phyloP scores from a whole-genome alignment of 805 yeast genomes.

The Candida ipomoeae region DNA sequence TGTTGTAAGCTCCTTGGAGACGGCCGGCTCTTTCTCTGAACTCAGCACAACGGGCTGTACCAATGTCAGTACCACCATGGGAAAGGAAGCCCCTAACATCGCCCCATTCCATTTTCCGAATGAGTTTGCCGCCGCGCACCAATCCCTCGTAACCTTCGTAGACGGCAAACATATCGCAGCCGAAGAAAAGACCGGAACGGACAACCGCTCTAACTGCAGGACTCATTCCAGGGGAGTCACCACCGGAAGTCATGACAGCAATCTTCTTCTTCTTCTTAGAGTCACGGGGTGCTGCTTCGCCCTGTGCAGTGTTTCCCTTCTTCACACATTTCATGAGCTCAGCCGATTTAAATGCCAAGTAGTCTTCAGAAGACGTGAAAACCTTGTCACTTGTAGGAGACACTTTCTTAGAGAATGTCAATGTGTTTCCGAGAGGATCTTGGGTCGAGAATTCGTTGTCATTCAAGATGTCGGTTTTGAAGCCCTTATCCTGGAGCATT shows the following conservation, averaged over 20 bases:
- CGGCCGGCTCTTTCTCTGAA: conserved; percentile 87
- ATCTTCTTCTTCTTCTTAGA: conserved; percentile 37
- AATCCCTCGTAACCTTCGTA: conserved; percentile 95
- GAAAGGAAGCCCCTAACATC: conserved; percentile 93
- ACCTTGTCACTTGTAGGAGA: conserved; percentile 18
- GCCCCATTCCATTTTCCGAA: conserved; percentile 82
- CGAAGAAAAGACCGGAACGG: conserved; percentile 80
- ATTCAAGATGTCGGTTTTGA: conserved; percentile 5
- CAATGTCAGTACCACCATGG: conserved; percentile 92
- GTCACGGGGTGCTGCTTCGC: neutral
- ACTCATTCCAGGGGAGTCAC: conserved; percentile 99
- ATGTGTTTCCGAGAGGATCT: conserved; percentile 37
- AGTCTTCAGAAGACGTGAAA: conserved; percentile 26
- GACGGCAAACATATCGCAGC: conserved; percentile 88
- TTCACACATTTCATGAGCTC: conserved; percentile 20
- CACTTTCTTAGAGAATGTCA: conserved; percentile 24
- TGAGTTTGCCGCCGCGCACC: conserved; percentile 74
- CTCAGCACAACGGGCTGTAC: conserved; percentile 89
- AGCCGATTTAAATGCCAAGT: conserved; percentile 22
- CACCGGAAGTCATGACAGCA: conserved; percentile 97
- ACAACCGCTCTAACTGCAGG: conserved; percentile 95
- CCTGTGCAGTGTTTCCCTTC: neutral
- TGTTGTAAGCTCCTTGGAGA: conserved; percentile 73
- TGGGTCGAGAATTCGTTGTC: conserved; percentile 8
- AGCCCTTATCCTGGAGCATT: conserved; percentile 13